These are phyloP conservation scores for Ophiosphaerella korrae DNA, from an alignment of 2,329 filamentous ascomycete genomes.

Conservation along the genomic window DNA sequence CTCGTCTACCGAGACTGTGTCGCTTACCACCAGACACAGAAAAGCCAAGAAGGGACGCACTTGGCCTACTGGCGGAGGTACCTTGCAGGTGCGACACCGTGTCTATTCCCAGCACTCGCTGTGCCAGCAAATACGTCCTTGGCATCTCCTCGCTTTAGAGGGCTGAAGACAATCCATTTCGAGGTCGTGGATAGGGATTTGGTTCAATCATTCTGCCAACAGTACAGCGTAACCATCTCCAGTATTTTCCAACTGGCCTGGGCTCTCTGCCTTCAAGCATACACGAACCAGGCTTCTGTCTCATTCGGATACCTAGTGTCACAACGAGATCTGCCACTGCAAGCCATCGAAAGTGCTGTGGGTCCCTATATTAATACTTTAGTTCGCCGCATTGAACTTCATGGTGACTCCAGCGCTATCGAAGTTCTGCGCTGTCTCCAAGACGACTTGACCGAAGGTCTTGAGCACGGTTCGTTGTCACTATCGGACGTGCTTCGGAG, in stretches of 20 bases:
- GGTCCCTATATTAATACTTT: conserved; percentile 50
- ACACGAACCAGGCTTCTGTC: conserved; percentile 28
- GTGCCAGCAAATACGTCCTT: neutral
- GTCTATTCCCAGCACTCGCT: conserved; percentile 15
- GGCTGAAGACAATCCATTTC: neutral
- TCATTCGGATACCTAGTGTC: conserved; percentile 49
- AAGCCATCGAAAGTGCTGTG: conserved; percentile 43
- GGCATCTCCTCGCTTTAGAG: conserved; percentile 3
- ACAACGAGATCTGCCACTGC: conserved; percentile 40
- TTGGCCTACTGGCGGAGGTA: conserved; percentile 18
- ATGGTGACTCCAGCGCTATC: no score
- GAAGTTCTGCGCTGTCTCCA: no score
- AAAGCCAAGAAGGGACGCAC: neutral
- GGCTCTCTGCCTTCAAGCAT: conserved; percentile 32
- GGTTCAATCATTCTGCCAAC: conserved; percentile 37
- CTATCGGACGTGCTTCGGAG: no score
- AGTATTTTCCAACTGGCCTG: conserved; percentile 47
- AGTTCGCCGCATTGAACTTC: conserved; percentile 45
- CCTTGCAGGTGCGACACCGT: conserved; percentile 9
- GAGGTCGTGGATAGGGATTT: conserved; percentile 5
- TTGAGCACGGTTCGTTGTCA: no score
- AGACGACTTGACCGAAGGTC: no score
- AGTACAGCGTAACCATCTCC: conserved; percentile 50
- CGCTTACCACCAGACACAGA: conserved; percentile 9
- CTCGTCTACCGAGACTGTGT: conserved; percentile 22